Evolutionary conservation across 371 early-diverging fungal species (phyloP), one percentile per base, ranked within the genome.

Genomic region (Syncephalis fuscata): DNA sequence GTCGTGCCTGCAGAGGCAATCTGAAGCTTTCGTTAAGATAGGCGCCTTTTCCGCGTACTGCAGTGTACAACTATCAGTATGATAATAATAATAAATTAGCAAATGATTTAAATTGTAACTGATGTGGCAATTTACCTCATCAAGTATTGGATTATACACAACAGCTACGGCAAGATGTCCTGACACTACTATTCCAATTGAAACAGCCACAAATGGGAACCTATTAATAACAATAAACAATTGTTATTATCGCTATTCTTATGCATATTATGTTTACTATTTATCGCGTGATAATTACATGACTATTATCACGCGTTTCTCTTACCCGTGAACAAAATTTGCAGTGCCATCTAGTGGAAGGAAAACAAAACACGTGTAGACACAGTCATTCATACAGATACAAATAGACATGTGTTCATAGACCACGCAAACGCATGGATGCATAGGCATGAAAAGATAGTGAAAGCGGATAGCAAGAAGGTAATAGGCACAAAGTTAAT

Each of bases 321-420:
- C 27, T 48, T 64, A 66, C 67, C 82, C 83, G 52, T 88, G 87
- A 36, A 84, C 81, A 66, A 92, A 93, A 64, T 92, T 91, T 53
- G 84, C 84, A 1, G 90, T 88, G 43, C 91, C 80, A 64, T 91
- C 82, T 76, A 59, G 14, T n/a, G n/a, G n/a, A n/a, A n/a, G n/a
- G n/a, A n/a, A n/a, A 19, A 44, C 20, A 7, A 32, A 32, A 32
- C 32, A 32, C 32, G 32, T 32, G 32, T 32, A n/a, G n/a, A n/a
- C 32, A 32, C 4, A 7, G 32, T 11, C 32, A 32, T 32, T 7
- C 32, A 32, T 32, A 32, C 32, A 23, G 40, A 41, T 41, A 22
- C n/a, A 32, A 26, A 11, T 17, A 2, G 1, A 21, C 49, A 32
- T 16, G 3, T 39, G 11, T 3, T 21, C 14, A 16, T 48, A 50